Conservation (phyloP, 306 rosid genomes). For the Ceratonia siliqua region DNA sequence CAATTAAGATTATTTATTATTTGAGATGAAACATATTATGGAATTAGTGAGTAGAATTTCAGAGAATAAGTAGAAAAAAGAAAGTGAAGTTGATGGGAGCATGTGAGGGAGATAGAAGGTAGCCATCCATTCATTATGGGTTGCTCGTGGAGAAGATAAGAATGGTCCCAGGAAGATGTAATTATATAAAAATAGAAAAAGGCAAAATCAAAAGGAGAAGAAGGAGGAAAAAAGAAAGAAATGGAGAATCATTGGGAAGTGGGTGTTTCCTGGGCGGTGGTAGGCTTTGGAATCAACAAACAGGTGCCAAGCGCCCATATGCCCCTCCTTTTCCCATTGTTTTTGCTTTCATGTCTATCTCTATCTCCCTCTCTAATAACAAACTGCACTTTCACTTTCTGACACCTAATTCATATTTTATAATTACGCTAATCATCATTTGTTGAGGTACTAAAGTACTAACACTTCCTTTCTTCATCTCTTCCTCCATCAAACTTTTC, state of each 20-base stretch:
- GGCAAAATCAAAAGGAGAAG: background rate
- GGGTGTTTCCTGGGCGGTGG: slow-evolving; percentile 71
- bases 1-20: background rate
- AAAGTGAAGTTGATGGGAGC: slow-evolving; percentile 6
- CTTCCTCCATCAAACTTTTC: background rate
- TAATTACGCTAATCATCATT: background rate
- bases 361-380: too few species aligned
- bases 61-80: slow-evolving; percentile 2
- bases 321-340: too few species aligned
- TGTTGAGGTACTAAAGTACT: background rate
- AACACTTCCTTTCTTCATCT: background rate
- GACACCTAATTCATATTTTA: too few species aligned
- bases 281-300: slow-evolving; percentile 43
- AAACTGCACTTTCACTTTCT: too few species aligned
- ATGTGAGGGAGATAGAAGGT: background rate
- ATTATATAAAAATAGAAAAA: background rate
- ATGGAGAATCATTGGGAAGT: background rate
- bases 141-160: slow-evolving; percentile 29
- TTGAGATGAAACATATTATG: too few species aligned
- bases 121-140: background rate
- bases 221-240: background rate
- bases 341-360: too few species aligned
- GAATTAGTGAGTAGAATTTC: too few species aligned
- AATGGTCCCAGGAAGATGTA: slow-evolving; percentile 7
- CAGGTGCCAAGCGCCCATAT: background rate